These are phyloP conservation scores for Hypoxylon sp. DNA, from an alignment of 2,329 filamentous ascomycete species.

Conservation along the genomic window DNA sequence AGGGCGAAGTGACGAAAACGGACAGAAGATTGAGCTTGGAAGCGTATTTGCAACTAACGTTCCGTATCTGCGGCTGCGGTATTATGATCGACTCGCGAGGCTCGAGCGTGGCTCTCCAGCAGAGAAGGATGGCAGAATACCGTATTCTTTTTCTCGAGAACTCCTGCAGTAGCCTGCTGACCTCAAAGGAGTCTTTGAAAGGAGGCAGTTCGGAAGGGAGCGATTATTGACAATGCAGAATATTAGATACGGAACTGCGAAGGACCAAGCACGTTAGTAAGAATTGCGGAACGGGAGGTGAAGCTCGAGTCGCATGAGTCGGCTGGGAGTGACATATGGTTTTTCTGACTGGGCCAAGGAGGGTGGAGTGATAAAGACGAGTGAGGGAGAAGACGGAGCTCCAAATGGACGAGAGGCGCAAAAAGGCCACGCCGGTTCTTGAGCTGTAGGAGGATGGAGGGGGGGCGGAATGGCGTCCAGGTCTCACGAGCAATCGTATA, in stretches of 20 bases:
- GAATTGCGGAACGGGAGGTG: slow-evolving; percentile 5
- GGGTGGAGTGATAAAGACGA: background rate
- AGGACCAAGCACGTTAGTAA: slow-evolving; percentile 20
- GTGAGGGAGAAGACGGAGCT: slow-evolving; percentile 9
- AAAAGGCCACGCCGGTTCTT: background rate
- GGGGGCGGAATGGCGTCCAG: slow-evolving; percentile 9
- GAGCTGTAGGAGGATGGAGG: slow-evolving; percentile 7
- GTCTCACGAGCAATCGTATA: slow-evolving; percentile 5
- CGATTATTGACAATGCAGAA: slow-evolving; percentile 41
- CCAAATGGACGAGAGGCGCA: slow-evolving; percentile 4
- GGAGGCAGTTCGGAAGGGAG: slow-evolving; percentile 41
- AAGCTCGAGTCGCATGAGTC: slow-evolving; percentile 18
- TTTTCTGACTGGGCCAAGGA: slow-evolving; percentile 1
- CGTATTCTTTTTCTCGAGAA: slow-evolving; percentile 46
- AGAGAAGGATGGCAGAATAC: slow-evolving; percentile 49
- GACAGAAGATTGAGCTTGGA: slow-evolving; percentile 13
- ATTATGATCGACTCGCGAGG: slow-evolving; percentile 30
- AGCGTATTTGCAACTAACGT: slow-evolving; percentile 4
- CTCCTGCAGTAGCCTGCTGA: slow-evolving; percentile 87
- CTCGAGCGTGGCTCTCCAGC: slow-evolving; percentile 41
- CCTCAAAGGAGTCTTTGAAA: slow-evolving; percentile 71
- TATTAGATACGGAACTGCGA: slow-evolving; percentile 43
- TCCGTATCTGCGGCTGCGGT: slow-evolving; percentile 20
- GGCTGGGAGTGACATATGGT: slow-evolving; percentile 11
- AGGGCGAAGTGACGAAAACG: slow-evolving; percentile 14